phyloP scores from a whole-genome alignment of 306 rosid species.

The Dryas alaskensis region DNA sequence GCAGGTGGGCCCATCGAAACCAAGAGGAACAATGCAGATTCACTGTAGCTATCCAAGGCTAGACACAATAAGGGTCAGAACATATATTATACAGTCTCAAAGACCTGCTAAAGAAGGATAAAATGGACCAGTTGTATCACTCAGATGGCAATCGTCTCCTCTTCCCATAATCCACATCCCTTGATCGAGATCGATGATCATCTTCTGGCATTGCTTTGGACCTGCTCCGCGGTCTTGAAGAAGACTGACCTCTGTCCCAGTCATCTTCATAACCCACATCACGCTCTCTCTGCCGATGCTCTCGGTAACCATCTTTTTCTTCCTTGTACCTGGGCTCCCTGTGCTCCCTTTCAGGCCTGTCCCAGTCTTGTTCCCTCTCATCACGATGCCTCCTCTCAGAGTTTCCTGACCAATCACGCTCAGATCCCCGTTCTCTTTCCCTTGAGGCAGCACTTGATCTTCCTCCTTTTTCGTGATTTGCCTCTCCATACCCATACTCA shows the following conservation, averaged over 20 bases:
- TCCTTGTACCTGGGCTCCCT: slow-evolving; percentile 43
- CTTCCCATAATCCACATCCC: slow-evolving; percentile 51
- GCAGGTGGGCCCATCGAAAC: slow-evolving; percentile 12
- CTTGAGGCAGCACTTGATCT: slow-evolving; percentile 35
- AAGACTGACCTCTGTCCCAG: slow-evolving; percentile 45
- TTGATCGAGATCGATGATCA: slow-evolving; percentile 39
- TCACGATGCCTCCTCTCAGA: slow-evolving; percentile 51
- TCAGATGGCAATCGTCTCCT: slow-evolving; percentile 47
- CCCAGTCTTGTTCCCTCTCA: slow-evolving; percentile 42
- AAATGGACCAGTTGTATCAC: slow-evolving; percentile 12
- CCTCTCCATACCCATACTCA: slow-evolving; percentile 46
- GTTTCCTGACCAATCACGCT: slow-evolving; percentile 42
- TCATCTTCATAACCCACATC: slow-evolving; percentile 43
- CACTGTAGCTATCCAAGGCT: slow-evolving; percentile 14
- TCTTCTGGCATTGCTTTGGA: slow-evolving; percentile 40
- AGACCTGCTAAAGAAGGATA: slow-evolving; percentile 6
- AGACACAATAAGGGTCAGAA: slow-evolving; percentile 10
- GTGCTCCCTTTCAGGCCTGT: slow-evolving; percentile 38
- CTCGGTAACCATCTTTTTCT: slow-evolving; percentile 40
- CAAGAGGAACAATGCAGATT: slow-evolving; percentile 19
- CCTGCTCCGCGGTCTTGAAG: slow-evolving; percentile 45
- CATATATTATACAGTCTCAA: slow-evolving; percentile 14
- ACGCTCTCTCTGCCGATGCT: slow-evolving; percentile 45
- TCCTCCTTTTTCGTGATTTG: slow-evolving; percentile 36
- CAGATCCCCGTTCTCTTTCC: slow-evolving; percentile 48